Evolutionary conservation across 1,284 basidiomycete genomes (phyloP).

Genomic region (Lentinula novae-zelandiae): DNA sequence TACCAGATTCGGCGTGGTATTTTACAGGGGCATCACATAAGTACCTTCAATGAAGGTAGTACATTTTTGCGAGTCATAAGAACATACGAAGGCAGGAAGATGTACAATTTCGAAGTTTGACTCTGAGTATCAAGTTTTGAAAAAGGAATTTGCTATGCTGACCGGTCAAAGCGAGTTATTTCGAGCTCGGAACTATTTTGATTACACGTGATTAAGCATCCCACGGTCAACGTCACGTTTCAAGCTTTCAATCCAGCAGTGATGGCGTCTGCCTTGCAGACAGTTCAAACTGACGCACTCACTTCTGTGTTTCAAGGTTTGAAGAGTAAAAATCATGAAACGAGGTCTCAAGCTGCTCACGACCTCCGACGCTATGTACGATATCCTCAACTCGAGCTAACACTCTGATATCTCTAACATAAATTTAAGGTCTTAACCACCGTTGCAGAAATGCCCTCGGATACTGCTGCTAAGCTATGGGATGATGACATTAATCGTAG

Average conservation of each 20-base stretch:
- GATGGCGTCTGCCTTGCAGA: conserved; percentile 57
- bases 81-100: background rate
- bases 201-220: background rate
- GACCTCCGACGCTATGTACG: conserved; percentile 69
- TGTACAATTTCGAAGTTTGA: background rate
- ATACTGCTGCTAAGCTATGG: conserved; percentile 75
- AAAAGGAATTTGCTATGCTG: background rate
- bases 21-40: no score
- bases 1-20: no score
- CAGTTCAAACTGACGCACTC: conserved; percentile 56
- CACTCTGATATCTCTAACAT: background rate
- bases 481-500: conserved; percentile 77
- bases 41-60: no score
- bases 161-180: background rate
- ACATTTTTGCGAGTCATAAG: no score
- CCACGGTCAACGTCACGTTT: background rate
- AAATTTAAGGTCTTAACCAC: conserved; percentile 59
- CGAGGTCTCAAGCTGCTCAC: conserved; percentile 58
- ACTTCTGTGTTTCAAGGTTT: conserved; percentile 64
- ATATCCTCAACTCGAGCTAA: conserved; percentile 7
- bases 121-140: background rate
- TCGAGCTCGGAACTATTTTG: background rate
- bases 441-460: conserved; percentile 73
- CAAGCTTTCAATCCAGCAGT: background rate
- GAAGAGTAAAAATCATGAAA: conserved; percentile 58